These are phyloP conservation scores for Friedmanniomyces endolithicus DNA, from an alignment of 495 filamentous ascomycete genomes.

Conservation along the genomic window DNA sequence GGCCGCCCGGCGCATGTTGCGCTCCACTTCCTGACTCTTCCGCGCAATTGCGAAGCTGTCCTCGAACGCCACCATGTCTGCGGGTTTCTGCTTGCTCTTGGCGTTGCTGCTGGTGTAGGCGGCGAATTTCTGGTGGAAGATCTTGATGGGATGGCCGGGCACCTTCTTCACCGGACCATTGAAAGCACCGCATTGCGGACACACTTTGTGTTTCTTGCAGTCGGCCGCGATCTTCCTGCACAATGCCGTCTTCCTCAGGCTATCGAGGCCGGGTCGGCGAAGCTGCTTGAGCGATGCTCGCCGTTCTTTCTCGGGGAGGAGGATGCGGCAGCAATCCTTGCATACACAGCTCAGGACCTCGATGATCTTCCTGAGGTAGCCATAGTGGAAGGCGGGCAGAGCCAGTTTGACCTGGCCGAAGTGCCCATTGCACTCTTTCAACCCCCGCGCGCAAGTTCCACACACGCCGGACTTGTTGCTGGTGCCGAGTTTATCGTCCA, in stretches of 20 bases:
- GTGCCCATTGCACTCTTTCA: slow-evolving; percentile 81
- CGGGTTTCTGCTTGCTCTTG: slow-evolving; percentile 65
- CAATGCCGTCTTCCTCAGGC: slow-evolving; percentile 61
- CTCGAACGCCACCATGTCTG: slow-evolving; percentile 70
- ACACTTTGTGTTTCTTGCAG: slow-evolving; percentile 70
- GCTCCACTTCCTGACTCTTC: slow-evolving; percentile 71
- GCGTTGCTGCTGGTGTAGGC: slow-evolving; percentile 76
- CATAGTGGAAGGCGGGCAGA: slow-evolving; percentile 85
- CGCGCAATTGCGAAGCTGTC: slow-evolving; percentile 67
- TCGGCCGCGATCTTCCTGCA: slow-evolving; percentile 78
- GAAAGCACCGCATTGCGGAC: slow-evolving; percentile 59
- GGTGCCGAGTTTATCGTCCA: slow-evolving; percentile 81
- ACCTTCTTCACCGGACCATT: slow-evolving; percentile 87
- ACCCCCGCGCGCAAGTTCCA: slow-evolving; percentile 63
- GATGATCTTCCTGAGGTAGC: slow-evolving; percentile 84
- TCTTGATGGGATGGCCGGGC: slow-evolving; percentile 63
- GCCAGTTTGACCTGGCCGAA: slow-evolving; percentile 86
- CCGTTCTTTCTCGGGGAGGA: slow-evolving; percentile 65
- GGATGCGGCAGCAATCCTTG: slow-evolving; percentile 68
- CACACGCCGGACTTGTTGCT: slow-evolving; percentile 63
- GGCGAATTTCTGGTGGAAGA: slow-evolving; percentile 86
- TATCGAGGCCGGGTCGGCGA: slow-evolving; percentile 72
- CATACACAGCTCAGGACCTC: slow-evolving; percentile 84
- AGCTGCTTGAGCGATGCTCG: slow-evolving; percentile 62
- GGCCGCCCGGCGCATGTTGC: slow-evolving; percentile 76